Evolutionary conservation across 2,329 filamentous ascomycete genomes (phyloP).

Genomic region (Graphiopsis chlorocephala): DNA sequence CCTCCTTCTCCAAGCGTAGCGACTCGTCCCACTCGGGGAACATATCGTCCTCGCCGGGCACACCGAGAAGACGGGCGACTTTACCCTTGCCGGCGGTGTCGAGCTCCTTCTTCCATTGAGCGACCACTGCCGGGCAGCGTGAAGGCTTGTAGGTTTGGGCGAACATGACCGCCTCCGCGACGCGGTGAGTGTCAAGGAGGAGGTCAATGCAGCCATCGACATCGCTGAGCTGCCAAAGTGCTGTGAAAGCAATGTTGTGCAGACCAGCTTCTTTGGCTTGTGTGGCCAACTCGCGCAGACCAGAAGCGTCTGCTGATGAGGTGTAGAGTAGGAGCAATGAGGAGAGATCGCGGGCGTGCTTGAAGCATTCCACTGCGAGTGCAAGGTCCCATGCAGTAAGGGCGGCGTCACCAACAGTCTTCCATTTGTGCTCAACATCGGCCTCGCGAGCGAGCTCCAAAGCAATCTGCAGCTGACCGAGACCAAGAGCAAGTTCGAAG

Average conservation of each 20-base stretch:
- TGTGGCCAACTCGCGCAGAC: conserved; percentile 67
- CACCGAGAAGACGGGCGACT: conserved; percentile 77
- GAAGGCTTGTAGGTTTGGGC: conserved; percentile 94
- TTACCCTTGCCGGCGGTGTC: conserved; percentile 84
- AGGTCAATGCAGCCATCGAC: conserved; percentile 77
- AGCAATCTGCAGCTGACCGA: conserved; percentile 82
- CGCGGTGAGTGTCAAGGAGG: conserved; percentile 72
- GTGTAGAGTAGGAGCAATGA: conserved; percentile 86
- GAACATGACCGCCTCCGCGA: conserved; percentile 85
- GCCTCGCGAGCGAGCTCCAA: conserved; percentile 78
- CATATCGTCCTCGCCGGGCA: conserved; percentile 66
- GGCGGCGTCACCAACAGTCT: conserved; percentile 90
- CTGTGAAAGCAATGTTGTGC: conserved; percentile 91
- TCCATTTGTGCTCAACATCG: conserved; percentile 96
- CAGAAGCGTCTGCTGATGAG: conserved; percentile 74
- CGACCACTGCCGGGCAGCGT: conserved; percentile 63
- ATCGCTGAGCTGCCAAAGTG: conserved; percentile 83
- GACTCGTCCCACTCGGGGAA: conserved; percentile 98
- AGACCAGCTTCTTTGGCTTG: conserved; percentile 74
- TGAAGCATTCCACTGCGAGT: conserved; percentile 90
- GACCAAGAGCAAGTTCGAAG: conserved; percentile 82
- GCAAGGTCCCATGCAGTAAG: conserved; percentile 81
- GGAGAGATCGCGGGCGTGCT: conserved; percentile 83
- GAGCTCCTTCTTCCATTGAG: conserved; percentile 76
- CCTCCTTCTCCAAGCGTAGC: conserved; percentile 74